Conservation (phyloP, 2,329 filamentous ascomycete genomes). For the Fusarium transvaalense region DNA sequence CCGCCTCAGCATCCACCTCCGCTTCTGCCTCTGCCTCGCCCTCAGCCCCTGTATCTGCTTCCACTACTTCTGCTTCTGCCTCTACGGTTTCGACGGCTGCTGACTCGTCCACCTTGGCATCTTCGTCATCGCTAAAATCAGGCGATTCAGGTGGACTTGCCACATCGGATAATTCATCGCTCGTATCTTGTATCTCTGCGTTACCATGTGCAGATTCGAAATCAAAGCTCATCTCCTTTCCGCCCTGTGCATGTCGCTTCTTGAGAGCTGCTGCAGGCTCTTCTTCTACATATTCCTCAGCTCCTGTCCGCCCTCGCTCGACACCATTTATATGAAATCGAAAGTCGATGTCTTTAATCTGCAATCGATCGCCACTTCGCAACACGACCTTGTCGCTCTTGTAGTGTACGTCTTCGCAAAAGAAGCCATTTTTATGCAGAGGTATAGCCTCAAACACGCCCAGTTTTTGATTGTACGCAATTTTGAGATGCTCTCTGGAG, state of each 20-base stretch:
- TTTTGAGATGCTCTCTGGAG: constrained; percentile 79
- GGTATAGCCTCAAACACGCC: constrained; percentile 74
- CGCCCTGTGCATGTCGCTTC: constrained; percentile 66
- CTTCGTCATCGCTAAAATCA: constrained; percentile 57
- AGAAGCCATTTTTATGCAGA: constrained; percentile 75
- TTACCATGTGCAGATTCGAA: constrained; percentile 74
- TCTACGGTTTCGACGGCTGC: constrained; percentile 42
- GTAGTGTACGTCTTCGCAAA: constrained; percentile 72
- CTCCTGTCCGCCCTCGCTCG: constrained; percentile 68
- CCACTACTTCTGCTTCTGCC: constrained; percentile 43
- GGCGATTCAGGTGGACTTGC: constrained; percentile 58
- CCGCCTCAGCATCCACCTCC: constrained; percentile 29
- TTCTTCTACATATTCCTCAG: constrained; percentile 67
- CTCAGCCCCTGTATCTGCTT: constrained; percentile 40
- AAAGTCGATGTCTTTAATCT: constrained; percentile 78
- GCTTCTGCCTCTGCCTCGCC: constrained; percentile 41
- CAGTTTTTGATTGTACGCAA: constrained; percentile 74
- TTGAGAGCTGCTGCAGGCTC: constrained; percentile 57
- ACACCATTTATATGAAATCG: constrained; percentile 76
- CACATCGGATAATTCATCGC: constrained; percentile 64
- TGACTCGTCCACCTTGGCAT: constrained; percentile 40
- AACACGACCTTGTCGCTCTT: constrained; percentile 69
- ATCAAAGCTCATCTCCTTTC: constrained; percentile 79
- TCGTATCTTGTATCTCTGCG: constrained; percentile 68
- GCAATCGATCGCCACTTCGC: constrained; percentile 73